phyloP scores from a whole-genome alignment of 2,329 filamentous ascomycete species.

The Lasiodiplodia gonubiensis region DNA sequence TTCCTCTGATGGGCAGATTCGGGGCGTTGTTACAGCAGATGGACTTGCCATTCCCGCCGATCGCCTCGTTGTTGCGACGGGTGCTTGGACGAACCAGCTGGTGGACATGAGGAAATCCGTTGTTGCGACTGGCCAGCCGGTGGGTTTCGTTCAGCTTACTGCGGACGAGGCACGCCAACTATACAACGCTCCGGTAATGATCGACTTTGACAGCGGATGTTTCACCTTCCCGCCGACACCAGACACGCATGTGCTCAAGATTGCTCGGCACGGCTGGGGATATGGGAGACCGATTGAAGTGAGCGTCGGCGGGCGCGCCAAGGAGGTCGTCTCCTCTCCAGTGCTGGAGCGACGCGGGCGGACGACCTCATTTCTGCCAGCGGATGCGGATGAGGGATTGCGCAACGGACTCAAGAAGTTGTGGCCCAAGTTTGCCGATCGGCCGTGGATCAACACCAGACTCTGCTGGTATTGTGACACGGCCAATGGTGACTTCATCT shows the following conservation, averaged over 20 bases:
- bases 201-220: conserved; percentile 49
- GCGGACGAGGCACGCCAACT: conserved; percentile 15
- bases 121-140: conserved; percentile 30
- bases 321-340: conserved; percentile 44
- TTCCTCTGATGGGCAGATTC: conserved; percentile 23
- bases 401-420: conserved; percentile 28
- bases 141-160: conserved; percentile 30
- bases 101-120: conserved; percentile 29
- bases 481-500: conserved; percentile 71
- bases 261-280: conserved; percentile 72
- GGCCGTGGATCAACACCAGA: conserved; percentile 66
- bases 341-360: not conserved
- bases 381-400: conserved; percentile 28
- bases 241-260: conserved; percentile 64
- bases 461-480: conserved; percentile 82
- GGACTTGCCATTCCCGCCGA: conserved; percentile 31
- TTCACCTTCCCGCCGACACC: conserved; percentile 62
- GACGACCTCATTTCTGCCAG: not conserved
- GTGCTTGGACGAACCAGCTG: conserved; percentile 37
- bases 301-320: conserved; percentile 32
- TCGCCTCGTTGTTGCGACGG: conserved; percentile 36
- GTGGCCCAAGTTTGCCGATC: conserved; percentile 52
- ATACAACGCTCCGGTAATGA: conserved; percentile 31
- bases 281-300: conserved; percentile 50
- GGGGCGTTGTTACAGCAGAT: conserved; percentile 22